phyloP scores from a whole-genome alignment of 352 stramenopile species.

The Thalassiosira livingstoniorum region DNA sequence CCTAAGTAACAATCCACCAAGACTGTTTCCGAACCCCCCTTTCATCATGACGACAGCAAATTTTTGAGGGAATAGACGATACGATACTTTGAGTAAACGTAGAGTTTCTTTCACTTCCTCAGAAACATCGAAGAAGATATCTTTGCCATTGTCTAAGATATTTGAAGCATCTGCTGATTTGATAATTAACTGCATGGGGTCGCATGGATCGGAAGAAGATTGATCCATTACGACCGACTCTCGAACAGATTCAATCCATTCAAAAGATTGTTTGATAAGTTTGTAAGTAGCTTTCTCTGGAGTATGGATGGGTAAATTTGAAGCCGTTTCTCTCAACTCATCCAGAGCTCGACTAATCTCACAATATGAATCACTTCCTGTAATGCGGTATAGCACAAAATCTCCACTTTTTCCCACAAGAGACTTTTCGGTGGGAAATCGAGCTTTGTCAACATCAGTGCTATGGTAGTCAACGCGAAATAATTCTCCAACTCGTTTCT shows the following conservation, averaged over 20 bases:
- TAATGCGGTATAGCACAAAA: conserved; percentile 78
- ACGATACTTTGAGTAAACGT: conserved; percentile 55
- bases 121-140: conserved; percentile 64
- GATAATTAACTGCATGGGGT: conserved; percentile 61
- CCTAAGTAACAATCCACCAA: conserved; percentile 68
- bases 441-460: conserved; percentile 66
- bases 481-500: conserved; percentile 60
- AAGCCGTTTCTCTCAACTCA: conserved; percentile 52
- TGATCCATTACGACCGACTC: conserved; percentile 44
- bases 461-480: conserved; percentile 68
- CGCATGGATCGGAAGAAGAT: conserved; percentile 34
- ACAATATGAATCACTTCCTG: conserved; percentile 70
- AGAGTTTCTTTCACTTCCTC: conserved; percentile 73
- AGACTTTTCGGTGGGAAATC: conserved; percentile 68
- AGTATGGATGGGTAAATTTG: conserved; percentile 68
- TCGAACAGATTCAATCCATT: conserved; percentile 73
- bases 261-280: conserved; percentile 70
- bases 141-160: conserved; percentile 60
- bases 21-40: conserved; percentile 53
- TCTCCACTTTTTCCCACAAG: conserved; percentile 72
- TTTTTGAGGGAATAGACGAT: conserved; percentile 33
- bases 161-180: conserved; percentile 41
- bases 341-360: conserved; percentile 56
- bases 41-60: conserved; percentile 69
- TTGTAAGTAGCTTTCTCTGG: conserved; percentile 73